phyloP scores from a whole-genome alignment of 2,329 filamentous ascomycete species.

The Coniochaeta prunicola region DNA sequence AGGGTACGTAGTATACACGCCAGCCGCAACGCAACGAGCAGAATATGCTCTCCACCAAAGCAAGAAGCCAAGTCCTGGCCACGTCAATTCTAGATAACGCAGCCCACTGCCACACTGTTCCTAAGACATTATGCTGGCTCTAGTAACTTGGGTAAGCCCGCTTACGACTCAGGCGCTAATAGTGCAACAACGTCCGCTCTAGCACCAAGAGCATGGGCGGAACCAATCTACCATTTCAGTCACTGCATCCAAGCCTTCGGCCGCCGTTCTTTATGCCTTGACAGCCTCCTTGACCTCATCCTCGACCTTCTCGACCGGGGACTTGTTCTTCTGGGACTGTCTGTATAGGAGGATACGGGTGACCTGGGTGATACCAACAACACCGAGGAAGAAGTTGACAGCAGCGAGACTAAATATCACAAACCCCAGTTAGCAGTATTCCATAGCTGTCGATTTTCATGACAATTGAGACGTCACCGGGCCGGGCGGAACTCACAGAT shows the following conservation, averaged over 20 bases:
- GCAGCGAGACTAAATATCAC: conserved; percentile 62
- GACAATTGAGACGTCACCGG: no score
- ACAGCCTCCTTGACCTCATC: conserved; percentile 9
- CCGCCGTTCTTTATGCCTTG: conserved; percentile 1
- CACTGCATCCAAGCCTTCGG: neutral
- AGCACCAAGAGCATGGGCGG: neutral
- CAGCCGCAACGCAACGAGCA: no score
- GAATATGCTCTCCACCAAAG: no score
- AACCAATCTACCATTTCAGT: neutral
- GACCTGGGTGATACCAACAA: conserved; percentile 79
- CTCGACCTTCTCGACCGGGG: conserved; percentile 30
- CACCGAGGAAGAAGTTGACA: conserved; percentile 96
- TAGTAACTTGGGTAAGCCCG: no score
- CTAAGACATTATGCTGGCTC: no score
- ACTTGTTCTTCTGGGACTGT: conserved; percentile 46
- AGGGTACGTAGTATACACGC: no score
- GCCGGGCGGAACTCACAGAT: conserved; percentile 63
- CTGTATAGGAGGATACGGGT: conserved; percentile 66
- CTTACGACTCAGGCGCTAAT: no score
- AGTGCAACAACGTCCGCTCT: no score
- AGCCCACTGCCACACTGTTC: no score
- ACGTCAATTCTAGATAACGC: no score
- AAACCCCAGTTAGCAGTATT: neutral
- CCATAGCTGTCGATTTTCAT: neutral
- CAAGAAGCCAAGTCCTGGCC: no score